A percentile compares a stretch with the other conserved stretches of the same genome.
Conservation (phyloP, 2,329 filamentous ascomycete species). For the Cercospora sp. region DNA sequence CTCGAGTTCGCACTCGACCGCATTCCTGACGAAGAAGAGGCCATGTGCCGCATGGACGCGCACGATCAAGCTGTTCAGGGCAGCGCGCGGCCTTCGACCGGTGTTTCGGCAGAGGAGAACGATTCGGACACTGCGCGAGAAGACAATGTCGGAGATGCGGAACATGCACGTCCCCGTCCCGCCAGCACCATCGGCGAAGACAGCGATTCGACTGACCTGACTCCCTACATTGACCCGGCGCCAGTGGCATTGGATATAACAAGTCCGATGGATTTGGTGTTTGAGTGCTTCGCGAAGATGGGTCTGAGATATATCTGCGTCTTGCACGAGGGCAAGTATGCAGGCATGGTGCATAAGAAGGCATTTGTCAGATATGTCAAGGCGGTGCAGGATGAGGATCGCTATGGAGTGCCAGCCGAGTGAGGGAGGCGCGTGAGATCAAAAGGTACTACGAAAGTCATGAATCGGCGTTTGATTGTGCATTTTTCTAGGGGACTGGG, state of each 20-base stretch:
- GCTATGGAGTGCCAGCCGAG: conserved; percentile 14
- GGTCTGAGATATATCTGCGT: conserved; percentile 92
- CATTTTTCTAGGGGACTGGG: background rate
- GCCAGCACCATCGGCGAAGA: conserved; percentile 22
- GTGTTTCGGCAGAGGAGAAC: conserved; percentile 13
- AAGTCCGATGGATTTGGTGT: conserved; percentile 91
- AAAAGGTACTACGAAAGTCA: background rate
- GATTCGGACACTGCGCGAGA: conserved; percentile 19
- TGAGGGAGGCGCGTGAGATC: background rate
- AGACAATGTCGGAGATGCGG: conserved; percentile 14
- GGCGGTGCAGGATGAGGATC: conserved; percentile 64
- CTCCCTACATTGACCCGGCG: conserved; percentile 84
- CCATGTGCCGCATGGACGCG: conserved; percentile 78
- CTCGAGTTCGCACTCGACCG: conserved; percentile 89
- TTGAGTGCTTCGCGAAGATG: conserved; percentile 93
- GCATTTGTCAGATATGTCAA: conserved; percentile 93
- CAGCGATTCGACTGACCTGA: conserved; percentile 78
- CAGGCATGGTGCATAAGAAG: conserved; percentile 94
- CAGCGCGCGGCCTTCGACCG: conserved; percentile 12
- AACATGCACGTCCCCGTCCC: background rate
- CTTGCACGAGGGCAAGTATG: conserved; percentile 77
- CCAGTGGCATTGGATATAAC: conserved; percentile 85
- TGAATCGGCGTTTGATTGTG: conserved; percentile 10
- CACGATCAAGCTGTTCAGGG: conserved; percentile 52
- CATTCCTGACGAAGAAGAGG: conserved; percentile 68